These are phyloP conservation scores for Arabidopsis lyrata DNA, from an alignment of 441 rosid species.

Conservation along the genomic window DNA sequence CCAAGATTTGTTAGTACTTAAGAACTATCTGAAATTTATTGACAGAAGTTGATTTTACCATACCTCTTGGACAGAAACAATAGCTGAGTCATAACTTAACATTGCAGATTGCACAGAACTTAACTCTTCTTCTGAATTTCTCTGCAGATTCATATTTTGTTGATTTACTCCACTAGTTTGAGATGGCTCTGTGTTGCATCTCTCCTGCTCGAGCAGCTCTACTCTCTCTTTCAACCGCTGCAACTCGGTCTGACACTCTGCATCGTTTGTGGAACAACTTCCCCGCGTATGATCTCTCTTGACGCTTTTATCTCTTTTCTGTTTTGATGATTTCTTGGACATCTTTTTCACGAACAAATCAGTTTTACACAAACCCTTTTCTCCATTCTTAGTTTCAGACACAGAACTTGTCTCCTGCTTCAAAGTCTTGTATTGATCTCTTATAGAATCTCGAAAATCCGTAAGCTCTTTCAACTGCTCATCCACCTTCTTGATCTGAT, in stretches of 20 bases:
- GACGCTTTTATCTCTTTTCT: constrained; percentile 32
- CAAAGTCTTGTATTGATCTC: constrained; percentile 16
- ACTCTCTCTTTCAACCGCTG: constrained; percentile 58
- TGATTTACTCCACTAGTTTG: constrained; percentile 50
- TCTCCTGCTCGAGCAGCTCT: constrained; percentile 63
- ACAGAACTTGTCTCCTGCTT: constrained; percentile 37
- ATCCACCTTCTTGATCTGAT: constrained; percentile 48
- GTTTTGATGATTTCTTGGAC: constrained; percentile 50
- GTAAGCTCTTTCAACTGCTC: constrained; percentile 52
- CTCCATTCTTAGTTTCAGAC: constrained; percentile 27
- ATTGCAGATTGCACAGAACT: constrained; percentile 55
- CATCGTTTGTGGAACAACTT: constrained; percentile 18
- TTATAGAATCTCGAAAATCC: constrained; percentile 30
- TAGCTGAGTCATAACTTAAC: constrained; percentile 48
- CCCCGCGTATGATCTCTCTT: constrained; percentile 34
- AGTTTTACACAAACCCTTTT: constrained; percentile 49
- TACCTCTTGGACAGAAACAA: constrained; percentile 67
- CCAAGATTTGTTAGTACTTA: constrained; percentile 17
- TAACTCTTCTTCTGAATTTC: constrained; percentile 58
- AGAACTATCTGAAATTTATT: background rate
- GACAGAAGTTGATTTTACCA: constrained; percentile 10
- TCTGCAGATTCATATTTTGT: constrained; percentile 53
- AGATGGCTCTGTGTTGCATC: constrained; percentile 38
- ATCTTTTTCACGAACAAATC: constrained; percentile 38
- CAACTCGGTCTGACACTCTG: constrained; percentile 49